phyloP scores from a whole-genome alignment of 1,284 basidiomycete species.

The Sporisorium iseilematis-ciliati region DNA sequence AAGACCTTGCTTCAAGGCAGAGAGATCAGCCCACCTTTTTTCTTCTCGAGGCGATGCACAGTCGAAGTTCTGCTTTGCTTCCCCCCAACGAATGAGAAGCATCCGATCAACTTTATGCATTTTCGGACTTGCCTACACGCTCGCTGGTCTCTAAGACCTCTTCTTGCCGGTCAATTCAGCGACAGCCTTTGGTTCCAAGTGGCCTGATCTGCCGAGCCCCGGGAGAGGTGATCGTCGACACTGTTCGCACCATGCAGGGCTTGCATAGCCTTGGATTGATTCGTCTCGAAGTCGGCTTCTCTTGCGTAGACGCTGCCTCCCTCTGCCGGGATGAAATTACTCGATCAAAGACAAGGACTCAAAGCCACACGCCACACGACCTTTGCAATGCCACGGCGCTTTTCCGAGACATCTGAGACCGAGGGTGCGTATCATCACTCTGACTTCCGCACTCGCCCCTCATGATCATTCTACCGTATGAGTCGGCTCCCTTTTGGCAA shows the following conservation, averaged over 20 bases:
- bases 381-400: slow-evolving; percentile 1
- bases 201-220: slow-evolving; percentile 2
- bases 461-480: neutral
- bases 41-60: neutral
- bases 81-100: slow-evolving; percentile 25
- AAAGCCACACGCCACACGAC: neutral
- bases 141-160: neutral
- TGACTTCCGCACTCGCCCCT: neutral
- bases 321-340: neutral
- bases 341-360: neutral
- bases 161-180: neutral
- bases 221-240: neutral
- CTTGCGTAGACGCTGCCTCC: no score
- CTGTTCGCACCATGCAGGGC: neutral
- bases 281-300: neutral
- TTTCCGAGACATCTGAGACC: slow-evolving; percentile 2
- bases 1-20: neutral
- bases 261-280: neutral
- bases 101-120: slow-evolving; percentile 4
- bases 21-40: slow-evolving; percentile 7
- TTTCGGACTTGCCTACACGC: neutral
- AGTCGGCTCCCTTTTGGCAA: neutral
- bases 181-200: no score
- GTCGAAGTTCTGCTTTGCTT: no score
- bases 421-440: neutral